Percentiles rank a stretch among this genome's conserved stretches.
These are phyloP conservation scores for Chalaropsis thielavioides DNA, from an alignment of 2,329 filamentous ascomycete genomes.

Conservation along the genomic window DNA sequence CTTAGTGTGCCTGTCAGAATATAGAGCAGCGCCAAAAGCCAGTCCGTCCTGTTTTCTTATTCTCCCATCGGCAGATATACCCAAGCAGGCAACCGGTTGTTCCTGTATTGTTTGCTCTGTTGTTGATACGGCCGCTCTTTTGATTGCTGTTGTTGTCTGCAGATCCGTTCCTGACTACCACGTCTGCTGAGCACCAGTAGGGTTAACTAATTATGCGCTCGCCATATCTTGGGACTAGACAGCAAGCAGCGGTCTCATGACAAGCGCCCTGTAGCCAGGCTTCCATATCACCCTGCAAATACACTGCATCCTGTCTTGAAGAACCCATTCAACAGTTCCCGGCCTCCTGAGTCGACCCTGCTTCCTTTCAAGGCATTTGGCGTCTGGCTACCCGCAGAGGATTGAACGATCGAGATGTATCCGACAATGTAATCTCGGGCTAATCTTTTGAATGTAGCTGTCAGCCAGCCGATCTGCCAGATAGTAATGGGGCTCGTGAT, in stretches of 20 bases:
- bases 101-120: neutral
- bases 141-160: neutral
- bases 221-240: neutral
- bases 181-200: neutral
- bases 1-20: slow-evolving; percentile 1
- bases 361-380: neutral
- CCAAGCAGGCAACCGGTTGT: neutral
- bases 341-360: neutral
- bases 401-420: neutral
- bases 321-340: neutral
- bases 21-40: neutral
- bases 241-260: neutral
- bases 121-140: neutral
- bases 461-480: neutral
- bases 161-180: neutral
- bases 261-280: neutral
- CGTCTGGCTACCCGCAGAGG: neutral
- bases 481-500: neutral
- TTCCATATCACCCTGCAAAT: neutral
- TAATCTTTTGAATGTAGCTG: neutral
- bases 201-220: neutral
- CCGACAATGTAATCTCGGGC: neutral
- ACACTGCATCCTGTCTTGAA: neutral
- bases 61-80: neutral
- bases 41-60: neutral